Conservation (phyloP, 2,329 filamentous ascomycete genomes). For the Colletotrichum cuscutae region DNA sequence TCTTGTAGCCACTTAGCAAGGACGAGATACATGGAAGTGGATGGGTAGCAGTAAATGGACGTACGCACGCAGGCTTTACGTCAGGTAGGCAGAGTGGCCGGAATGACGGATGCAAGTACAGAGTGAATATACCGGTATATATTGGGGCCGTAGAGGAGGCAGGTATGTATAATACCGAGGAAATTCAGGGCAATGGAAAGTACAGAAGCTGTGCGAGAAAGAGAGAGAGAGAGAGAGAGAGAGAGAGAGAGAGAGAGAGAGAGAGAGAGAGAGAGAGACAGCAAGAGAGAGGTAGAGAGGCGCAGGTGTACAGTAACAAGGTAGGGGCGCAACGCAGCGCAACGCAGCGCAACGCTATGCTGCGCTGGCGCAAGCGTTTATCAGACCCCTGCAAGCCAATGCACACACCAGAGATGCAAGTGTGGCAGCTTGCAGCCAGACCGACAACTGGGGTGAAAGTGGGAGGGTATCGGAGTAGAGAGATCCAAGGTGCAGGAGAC, state of each 20-base stretch:
- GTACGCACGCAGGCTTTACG: not conserved
- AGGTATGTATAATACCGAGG: conserved; percentile 1
- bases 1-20: not conserved
- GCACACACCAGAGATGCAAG: conserved; percentile 30
- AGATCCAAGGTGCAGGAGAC: not conserved
- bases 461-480: conserved; percentile 5
- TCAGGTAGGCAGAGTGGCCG: not conserved
- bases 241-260: not conserved
- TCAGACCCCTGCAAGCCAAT: conserved; percentile 32
- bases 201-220: not conserved
- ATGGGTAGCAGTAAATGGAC: not conserved
- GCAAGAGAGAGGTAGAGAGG: not conserved
- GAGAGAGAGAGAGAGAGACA: not conserved
- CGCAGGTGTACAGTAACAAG: conserved; percentile 7
- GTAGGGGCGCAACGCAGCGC: conserved; percentile 14
- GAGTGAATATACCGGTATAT: conserved; percentile 5
- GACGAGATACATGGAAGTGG: not conserved
- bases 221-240: not conserved
- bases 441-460: conserved; percentile 31
- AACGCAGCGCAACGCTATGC: conserved; percentile 21
- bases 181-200: not conserved
- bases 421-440: conserved; percentile 33
- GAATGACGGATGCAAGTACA: conserved; percentile 14
- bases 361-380: conserved; percentile 28
- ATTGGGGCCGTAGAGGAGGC: not conserved